Evolutionary conservation across 192 early-diverging fungal genomes (phyloP).

Genomic region (Mortierella hygrophila): DNA sequence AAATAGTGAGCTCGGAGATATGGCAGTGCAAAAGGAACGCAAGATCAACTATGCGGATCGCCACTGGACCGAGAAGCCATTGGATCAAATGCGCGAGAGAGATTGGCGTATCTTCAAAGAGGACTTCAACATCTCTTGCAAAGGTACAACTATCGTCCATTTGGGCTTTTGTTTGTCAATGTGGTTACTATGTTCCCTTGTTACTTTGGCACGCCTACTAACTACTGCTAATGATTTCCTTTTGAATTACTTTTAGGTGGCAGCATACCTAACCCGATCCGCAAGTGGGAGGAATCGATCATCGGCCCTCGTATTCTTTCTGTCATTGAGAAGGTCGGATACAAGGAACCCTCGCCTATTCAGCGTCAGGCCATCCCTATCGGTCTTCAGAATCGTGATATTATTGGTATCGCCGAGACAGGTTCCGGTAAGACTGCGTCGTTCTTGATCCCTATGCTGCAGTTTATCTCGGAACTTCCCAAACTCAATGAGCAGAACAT

Average conservation of each 20-base stretch:
- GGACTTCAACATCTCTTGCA: slow-evolving; percentile 95
- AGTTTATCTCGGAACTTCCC: slow-evolving; percentile 87
- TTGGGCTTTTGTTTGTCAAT: neutral
- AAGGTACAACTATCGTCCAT: slow-evolving; percentile 63
- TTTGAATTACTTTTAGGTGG: slow-evolving; percentile 63
- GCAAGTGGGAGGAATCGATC: slow-evolving; percentile 88
- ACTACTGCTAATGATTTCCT: neutral
- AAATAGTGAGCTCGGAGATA: slow-evolving; percentile 69
- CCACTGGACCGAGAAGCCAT: slow-evolving; percentile 94
- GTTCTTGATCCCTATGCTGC: slow-evolving; percentile 96
- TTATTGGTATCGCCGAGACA: slow-evolving; percentile 91
- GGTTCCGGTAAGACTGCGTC: slow-evolving; percentile 96
- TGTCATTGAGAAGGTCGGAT: slow-evolving; percentile 88
- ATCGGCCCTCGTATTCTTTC: slow-evolving; percentile 78
- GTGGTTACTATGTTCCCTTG: neutral
- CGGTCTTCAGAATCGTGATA: slow-evolving; percentile 89
- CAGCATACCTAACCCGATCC: slow-evolving; percentile 88
- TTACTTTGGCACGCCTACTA: neutral
- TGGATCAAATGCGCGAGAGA: slow-evolving; percentile 93
- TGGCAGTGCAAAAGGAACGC: slow-evolving; percentile 73
- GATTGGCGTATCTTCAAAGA: slow-evolving; percentile 99
- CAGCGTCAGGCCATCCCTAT: slow-evolving; percentile 98
- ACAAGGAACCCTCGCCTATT: slow-evolving; percentile 96
- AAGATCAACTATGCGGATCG: slow-evolving; percentile 88
- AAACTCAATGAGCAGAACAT: slow-evolving; percentile 82